phyloP scores from a whole-genome alignment of 148 eudicot genomes.

The Chenopodium berlandieri region DNA sequence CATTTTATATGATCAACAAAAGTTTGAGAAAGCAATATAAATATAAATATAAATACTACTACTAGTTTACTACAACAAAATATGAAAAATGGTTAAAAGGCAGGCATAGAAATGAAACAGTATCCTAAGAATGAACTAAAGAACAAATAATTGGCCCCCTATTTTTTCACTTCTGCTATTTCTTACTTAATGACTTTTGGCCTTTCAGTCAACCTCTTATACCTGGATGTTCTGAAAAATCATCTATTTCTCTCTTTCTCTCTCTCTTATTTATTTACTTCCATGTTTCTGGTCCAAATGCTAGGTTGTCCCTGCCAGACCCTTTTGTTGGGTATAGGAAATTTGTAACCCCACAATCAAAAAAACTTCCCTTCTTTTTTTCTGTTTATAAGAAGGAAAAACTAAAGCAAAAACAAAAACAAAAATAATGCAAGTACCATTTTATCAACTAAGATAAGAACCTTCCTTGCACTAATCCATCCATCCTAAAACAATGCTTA shows the following conservation, averaged over 20 bases:
- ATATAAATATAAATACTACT: not conserved
- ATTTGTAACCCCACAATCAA: constrained; percentile 26
- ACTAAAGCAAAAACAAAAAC: not conserved
- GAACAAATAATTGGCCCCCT: constrained; percentile 27
- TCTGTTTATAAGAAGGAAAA: not conserved
- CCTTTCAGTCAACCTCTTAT: constrained; percentile 32
- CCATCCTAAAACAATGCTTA: constrained; percentile 6
- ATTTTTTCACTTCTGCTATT: not conserved
- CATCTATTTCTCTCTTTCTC: not conserved
- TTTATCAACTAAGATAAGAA: not conserved
- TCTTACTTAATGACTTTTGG: constrained; percentile 24
- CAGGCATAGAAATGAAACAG: constrained; percentile 14
- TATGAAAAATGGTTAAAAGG: constrained; percentile 14
- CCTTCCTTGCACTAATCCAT: constrained; percentile 16
- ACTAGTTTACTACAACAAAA: constrained; percentile 10
- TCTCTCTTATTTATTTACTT: constrained; percentile 33
- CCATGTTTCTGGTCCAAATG: constrained; percentile 25
- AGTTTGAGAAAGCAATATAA: not conserved
- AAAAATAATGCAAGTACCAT: not conserved
- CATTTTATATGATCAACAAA: constrained; percentile 5
- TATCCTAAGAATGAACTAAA: constrained; percentile 27
- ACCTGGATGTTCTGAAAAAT: constrained; percentile 14
- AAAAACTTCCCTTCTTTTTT: constrained; percentile 12
- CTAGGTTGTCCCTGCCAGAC: constrained; percentile 34
- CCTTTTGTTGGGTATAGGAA: constrained; percentile 27